Evolutionary conservation across 768 basidiomycete genomes (phyloP).

Genomic region (Macrocybe gigantea): DNA sequence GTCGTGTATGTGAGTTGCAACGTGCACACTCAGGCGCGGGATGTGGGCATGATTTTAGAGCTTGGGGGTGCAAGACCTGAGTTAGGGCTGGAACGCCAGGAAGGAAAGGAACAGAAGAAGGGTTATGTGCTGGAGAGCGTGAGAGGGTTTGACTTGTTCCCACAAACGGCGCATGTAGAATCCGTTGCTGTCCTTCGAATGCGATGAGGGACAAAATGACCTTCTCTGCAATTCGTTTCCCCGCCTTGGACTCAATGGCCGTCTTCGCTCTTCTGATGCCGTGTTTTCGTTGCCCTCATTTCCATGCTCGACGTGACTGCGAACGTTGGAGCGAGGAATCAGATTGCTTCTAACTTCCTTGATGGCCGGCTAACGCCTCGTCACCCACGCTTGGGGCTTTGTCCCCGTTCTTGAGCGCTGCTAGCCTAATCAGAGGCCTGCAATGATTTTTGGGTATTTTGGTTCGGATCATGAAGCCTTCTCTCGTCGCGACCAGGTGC

Average conservation of each 20-base stretch:
- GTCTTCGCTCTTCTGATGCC: not conserved
- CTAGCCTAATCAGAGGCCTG: too few relatives aligned
- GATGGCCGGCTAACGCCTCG: too few relatives aligned
- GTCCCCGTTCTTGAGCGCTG: too few relatives aligned
- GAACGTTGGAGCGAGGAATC: too few relatives aligned
- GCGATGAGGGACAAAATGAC: constrained; percentile 11
- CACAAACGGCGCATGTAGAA: constrained; percentile 95
- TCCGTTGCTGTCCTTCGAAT: constrained; percentile 65
- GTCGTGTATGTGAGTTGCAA: constrained; percentile 94
- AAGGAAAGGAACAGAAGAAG: not conserved
- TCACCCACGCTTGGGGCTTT: too few relatives aligned
- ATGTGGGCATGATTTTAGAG: constrained; percentile 70
- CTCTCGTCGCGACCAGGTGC: too few relatives aligned
- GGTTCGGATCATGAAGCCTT: too few relatives aligned
- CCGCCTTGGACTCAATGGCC: not conserved
- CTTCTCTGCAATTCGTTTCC: not conserved
- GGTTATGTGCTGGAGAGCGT: constrained; percentile 76
- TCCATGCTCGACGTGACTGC: too few relatives aligned
- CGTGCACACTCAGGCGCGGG: constrained; percentile 89
- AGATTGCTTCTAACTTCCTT: too few relatives aligned
- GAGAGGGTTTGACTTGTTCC: constrained; percentile 91
- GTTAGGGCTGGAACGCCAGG: constrained; percentile 29
- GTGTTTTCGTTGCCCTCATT: too few relatives aligned
- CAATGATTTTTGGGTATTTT: too few relatives aligned
- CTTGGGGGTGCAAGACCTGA: constrained; percentile 20